Evolutionary conservation across 768 basidiomycete genomes (phyloP).

Genomic region (Cystofilobasidium bisporidii): DNA sequence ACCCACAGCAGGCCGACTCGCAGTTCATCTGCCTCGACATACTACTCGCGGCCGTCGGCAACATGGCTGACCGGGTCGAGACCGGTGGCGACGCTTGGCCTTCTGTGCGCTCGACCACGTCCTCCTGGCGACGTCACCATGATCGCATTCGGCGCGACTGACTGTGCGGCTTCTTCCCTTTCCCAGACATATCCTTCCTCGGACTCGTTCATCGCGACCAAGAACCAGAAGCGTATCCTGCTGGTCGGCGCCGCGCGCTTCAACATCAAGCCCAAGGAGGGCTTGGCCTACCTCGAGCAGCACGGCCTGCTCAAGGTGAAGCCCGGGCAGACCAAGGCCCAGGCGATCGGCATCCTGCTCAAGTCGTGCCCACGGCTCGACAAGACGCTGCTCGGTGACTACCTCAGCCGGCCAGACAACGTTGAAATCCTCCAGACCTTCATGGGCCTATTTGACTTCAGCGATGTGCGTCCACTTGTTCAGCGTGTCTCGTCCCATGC

Average conservation of each 20-base stretch:
- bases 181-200: constrained; percentile 51
- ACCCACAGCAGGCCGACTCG: constrained; percentile 60
- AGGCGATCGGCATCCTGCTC: constrained; percentile 73
- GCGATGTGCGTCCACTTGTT: constrained; percentile 50
- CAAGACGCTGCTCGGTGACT: constrained; percentile 89
- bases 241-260: constrained; percentile 74
- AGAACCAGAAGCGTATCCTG: constrained; percentile 78
- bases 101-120: constrained; percentile 2
- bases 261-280: constrained; percentile 85
- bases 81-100: constrained; percentile 41
- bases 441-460: constrained; percentile 79
- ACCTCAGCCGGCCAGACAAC: constrained; percentile 79
- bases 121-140: no score
- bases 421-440: constrained; percentile 75
- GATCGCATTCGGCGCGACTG: no score
- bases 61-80: constrained; percentile 65
- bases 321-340: constrained; percentile 38
- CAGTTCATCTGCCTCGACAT: constrained; percentile 84
- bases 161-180: background rate
- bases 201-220: constrained; percentile 53
- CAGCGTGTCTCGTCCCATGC: background rate
- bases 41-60: constrained; percentile 72
- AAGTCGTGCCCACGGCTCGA: constrained; percentile 76
- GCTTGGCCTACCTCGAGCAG: constrained; percentile 82
- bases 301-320: constrained; percentile 60